Evolutionary conservation across 257 asterid species (phyloP).

Genomic region (Striga asiatica): DNA sequence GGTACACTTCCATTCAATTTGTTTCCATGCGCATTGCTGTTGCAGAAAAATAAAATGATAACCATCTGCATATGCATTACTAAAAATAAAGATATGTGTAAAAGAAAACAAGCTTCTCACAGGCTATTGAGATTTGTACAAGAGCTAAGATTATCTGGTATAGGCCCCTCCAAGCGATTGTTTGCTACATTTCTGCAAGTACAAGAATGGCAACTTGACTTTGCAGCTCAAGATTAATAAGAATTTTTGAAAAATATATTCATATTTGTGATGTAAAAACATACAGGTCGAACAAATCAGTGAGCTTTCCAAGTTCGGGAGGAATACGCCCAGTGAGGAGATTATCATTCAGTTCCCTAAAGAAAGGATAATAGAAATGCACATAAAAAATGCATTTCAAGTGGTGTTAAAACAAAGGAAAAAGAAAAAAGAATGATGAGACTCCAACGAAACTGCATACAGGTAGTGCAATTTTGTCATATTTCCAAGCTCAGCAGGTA

Average conservation of each 20-base stretch:
- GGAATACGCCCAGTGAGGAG: slow-evolving; percentile 71
- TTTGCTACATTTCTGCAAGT: slow-evolving; percentile 80
- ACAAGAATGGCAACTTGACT: not conserved
- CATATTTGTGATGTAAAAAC: not conserved
- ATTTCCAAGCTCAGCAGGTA: slow-evolving; percentile 92
- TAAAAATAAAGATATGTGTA: not conserved
- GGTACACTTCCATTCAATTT: slow-evolving; percentile 77
- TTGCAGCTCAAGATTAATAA: not conserved
- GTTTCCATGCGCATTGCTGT: slow-evolving; percentile 79
- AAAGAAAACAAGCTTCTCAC: slow-evolving; percentile 32
- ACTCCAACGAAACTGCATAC: slow-evolving; percentile 23
- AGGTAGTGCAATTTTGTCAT: slow-evolving; percentile 92
- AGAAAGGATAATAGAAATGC: not conserved
- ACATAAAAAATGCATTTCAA: not conserved
- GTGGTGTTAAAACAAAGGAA: not conserved
- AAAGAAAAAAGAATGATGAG: not conserved
- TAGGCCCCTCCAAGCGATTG: slow-evolving; percentile 65
- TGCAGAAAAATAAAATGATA: not conserved
- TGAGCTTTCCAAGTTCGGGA: slow-evolving; percentile 83
- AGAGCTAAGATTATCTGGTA: slow-evolving; percentile 89
- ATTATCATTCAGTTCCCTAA: slow-evolving; percentile 86
- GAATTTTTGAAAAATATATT: not conserved
- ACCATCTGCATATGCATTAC: no score
- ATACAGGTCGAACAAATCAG: slow-evolving; percentile 83
- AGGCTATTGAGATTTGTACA: slow-evolving; percentile 93